Conservation (phyloP, 345 rosid genomes). For the Gossypium sturtianum region DNA sequence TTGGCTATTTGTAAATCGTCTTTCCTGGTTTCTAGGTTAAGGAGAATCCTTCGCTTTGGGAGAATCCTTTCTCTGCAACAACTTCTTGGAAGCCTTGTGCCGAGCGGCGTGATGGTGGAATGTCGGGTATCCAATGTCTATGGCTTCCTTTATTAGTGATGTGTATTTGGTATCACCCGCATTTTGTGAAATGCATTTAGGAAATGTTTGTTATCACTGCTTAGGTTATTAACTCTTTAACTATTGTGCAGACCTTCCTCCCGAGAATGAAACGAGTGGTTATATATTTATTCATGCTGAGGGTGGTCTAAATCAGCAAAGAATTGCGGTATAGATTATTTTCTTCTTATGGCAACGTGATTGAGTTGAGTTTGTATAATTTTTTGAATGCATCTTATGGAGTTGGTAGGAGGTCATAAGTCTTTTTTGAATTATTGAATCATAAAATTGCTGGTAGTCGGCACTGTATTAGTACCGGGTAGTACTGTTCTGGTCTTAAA, state of each 20-base stretch:
- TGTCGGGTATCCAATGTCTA: constrained; percentile 46
- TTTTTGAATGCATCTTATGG: neutral
- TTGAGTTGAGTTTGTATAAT: neutral
- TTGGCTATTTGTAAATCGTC: constrained; percentile 1
- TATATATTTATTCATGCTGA: constrained; percentile 97
- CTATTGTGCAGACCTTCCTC: constrained; percentile 69
- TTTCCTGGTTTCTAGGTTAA: constrained; percentile 53
- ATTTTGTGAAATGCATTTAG: neutral
- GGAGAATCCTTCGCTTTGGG: constrained; percentile 94
- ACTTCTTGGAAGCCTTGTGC: constrained; percentile 99
- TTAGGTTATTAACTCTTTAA: constrained; percentile 11
- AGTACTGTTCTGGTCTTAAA: too few species aligned
- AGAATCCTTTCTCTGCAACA: constrained; percentile 89
- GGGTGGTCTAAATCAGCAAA: constrained; percentile 98
- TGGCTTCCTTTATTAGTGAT: neutral
- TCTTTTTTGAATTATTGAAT: neutral
- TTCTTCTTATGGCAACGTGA: constrained; percentile 1
- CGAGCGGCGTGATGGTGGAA: constrained; percentile 70
- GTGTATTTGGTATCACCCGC: neutral
- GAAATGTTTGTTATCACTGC: constrained; percentile 2
- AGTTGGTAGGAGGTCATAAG: neutral
- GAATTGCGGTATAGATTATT: constrained; percentile 76
- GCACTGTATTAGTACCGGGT: too few species aligned
- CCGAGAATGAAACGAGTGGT: constrained; percentile 91
- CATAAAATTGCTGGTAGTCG: neutral